These are phyloP conservation scores for Euphorbia peplus DNA, from an alignment of 345 rosid genomes.

Conservation along the genomic window DNA sequence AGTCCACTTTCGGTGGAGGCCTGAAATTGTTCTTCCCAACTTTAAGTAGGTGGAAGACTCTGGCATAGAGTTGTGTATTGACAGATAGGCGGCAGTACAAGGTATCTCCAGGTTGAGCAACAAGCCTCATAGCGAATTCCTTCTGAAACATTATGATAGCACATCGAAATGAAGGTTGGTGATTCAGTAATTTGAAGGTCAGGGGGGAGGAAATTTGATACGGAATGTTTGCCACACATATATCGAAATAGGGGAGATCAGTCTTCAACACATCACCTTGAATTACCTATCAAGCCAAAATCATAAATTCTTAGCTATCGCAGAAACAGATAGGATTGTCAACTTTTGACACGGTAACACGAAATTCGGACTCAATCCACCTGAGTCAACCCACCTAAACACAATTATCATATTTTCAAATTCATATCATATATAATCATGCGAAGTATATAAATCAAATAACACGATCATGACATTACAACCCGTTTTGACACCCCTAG, in stretches of 20 bases:
- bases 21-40: slow-evolving; percentile 93
- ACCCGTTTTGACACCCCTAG: no score
- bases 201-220: slow-evolving; percentile 93
- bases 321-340: not conserved
- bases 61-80: slow-evolving; percentile 79
- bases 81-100: slow-evolving; percentile 82
- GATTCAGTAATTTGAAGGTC: slow-evolving; percentile 72
- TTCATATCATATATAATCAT: no score
- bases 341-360: no score
- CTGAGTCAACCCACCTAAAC: no score
- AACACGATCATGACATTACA: no score
- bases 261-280: slow-evolving; percentile 89
- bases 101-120: slow-evolving; percentile 85
- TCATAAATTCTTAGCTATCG: no score
- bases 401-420: no score
- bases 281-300: slow-evolving; percentile 51
- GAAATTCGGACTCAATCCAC: no score
- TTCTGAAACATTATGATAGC: slow-evolving; percentile 91
- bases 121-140: slow-evolving; percentile 90
- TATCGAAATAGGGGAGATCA: slow-evolving; percentile 83
- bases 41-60: slow-evolving; percentile 86
- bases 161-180: slow-evolving; percentile 78
- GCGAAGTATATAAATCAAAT: no score
- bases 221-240: slow-evolving; percentile 89
- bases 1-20: slow-evolving; percentile 94